These are phyloP conservation scores for Phytophthora hybrid DNA, from an alignment of 352 stramenopile species.

Conservation along the genomic window DNA sequence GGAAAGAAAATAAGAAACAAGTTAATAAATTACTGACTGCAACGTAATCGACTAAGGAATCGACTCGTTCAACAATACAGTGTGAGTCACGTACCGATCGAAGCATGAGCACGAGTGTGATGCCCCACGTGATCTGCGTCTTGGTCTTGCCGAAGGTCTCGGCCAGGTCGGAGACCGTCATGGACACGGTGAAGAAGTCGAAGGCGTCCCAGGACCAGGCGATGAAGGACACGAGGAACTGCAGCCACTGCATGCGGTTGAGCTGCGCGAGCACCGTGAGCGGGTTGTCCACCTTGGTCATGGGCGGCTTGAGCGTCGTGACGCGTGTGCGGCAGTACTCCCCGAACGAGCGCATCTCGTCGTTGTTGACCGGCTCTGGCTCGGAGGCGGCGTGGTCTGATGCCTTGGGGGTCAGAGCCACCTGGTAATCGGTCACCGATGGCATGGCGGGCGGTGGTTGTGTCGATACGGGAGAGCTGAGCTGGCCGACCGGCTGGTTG, in stretches of 20 bases:
- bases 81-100: slow-evolving; percentile 25
- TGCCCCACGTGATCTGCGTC: slow-evolving; percentile 64
- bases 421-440: slow-evolving; percentile 38
- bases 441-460: slow-evolving; percentile 13
- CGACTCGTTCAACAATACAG: not conserved
- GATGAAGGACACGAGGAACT: slow-evolving; percentile 48
- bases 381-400: slow-evolving; percentile 12
- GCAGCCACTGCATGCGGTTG: slow-evolving; percentile 51
- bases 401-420: slow-evolving; percentile 37
- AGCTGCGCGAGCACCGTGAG: slow-evolving; percentile 37
- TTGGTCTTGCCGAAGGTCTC: slow-evolving; percentile 55
- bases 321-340: slow-evolving; percentile 51
- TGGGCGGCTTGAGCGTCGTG: slow-evolving; percentile 53
- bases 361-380: slow-evolving; percentile 30
- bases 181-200: slow-evolving; percentile 68
- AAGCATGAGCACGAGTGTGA: slow-evolving; percentile 64
- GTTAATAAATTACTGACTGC: not conserved
- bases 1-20: not conserved
- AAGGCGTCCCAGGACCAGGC: slow-evolving; percentile 66
- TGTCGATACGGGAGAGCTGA: not conserved
- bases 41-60: not conserved
- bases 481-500: not conserved
- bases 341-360: slow-evolving; percentile 39
- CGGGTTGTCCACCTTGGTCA: slow-evolving; percentile 43
- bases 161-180: slow-evolving; percentile 60